Conservation (phyloP, 2,329 filamentous ascomycete species). For the Botrytis byssoidea region DNA sequence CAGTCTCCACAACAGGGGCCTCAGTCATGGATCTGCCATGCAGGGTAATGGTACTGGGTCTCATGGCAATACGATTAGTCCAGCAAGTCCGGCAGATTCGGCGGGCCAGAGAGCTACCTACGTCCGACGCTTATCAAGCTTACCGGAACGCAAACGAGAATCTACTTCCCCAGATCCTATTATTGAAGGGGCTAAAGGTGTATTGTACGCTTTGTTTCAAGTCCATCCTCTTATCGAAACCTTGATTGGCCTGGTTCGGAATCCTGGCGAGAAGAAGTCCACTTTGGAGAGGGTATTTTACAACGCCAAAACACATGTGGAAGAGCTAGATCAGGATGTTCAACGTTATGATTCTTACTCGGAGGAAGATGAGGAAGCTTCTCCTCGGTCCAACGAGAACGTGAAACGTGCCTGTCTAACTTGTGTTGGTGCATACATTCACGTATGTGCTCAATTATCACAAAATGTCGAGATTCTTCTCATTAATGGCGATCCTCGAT, state of each 20-base stretch:
- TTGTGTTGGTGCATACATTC: constrained; percentile 62
- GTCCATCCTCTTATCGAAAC: constrained; percentile 68
- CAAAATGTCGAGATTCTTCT: constrained; percentile 64
- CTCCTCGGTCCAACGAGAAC: constrained; percentile 58
- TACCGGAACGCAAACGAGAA: constrained; percentile 61
- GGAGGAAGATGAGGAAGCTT: constrained; percentile 49
- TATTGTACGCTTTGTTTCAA: constrained; percentile 66
- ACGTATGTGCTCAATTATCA: constrained; percentile 60
- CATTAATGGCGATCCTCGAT: constrained; percentile 63
- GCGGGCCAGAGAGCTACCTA: constrained; percentile 58
- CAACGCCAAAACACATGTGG: constrained; percentile 65
- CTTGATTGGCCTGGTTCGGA: constrained; percentile 60
- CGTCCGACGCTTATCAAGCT: constrained; percentile 60
- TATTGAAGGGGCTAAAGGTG: constrained; percentile 63
- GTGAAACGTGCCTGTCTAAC: constrained; percentile 63
- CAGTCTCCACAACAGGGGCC: constrained; percentile 60
- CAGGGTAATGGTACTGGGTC: constrained; percentile 43
- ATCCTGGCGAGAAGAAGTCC: constrained; percentile 59
- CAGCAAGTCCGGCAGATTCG: constrained; percentile 59
- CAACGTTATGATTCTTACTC: constrained; percentile 56
- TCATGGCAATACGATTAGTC: constrained; percentile 44
- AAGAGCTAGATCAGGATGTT: constrained; percentile 64
- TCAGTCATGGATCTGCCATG: constrained; percentile 69
- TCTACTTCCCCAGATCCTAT: constrained; percentile 61
- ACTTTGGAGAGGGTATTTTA: constrained; percentile 67